These are phyloP conservation scores for Candida tunisiensis DNA, from an alignment of 1,139 yeast species.

Conservation along the genomic window DNA sequence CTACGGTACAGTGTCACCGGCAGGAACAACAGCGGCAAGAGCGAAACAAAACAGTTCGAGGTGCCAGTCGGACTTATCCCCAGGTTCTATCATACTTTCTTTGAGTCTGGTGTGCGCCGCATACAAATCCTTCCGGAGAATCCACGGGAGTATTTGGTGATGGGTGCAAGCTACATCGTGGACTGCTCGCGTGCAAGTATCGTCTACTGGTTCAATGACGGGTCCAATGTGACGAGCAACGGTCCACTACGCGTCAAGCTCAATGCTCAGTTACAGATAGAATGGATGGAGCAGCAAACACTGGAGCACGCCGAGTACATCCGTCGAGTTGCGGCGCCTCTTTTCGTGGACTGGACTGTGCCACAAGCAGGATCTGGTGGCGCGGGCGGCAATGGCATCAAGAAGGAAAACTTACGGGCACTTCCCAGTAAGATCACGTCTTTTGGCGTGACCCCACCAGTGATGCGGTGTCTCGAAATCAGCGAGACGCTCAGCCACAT, in stretches of 20 bases:
- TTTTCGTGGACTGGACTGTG: conserved; percentile 5
- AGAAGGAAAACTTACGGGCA: conserved; percentile 6
- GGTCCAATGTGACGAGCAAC: conserved; percentile 43
- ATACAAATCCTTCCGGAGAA: conserved; percentile 47
- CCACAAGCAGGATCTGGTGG: conserved; percentile 8
- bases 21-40: conserved; percentile 24
- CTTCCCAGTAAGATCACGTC: conserved; percentile 19
- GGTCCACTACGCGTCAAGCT: conserved; percentile 46
- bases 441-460: conserved; percentile 47
- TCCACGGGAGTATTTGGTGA: conserved; percentile 46
- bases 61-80: conserved; percentile 53
- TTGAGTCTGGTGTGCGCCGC: conserved; percentile 35
- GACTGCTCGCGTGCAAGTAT: conserved; percentile 40
- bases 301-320: conserved; percentile 24
- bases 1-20: conserved; percentile 26
- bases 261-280: conserved; percentile 46
- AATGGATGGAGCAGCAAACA: conserved; percentile 50
- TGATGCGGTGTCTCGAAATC: conserved; percentile 55
- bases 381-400: conserved; percentile 5
- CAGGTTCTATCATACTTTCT: conserved; percentile 37
- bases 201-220: conserved; percentile 46
- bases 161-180: conserved; percentile 47
- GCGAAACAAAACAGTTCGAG: conserved; percentile 40
- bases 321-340: background rate
- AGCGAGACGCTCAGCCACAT: conserved; percentile 63